These are phyloP conservation scores for Candida neerlandica DNA, from an alignment of 1,139 yeast species.

Conservation along the genomic window DNA sequence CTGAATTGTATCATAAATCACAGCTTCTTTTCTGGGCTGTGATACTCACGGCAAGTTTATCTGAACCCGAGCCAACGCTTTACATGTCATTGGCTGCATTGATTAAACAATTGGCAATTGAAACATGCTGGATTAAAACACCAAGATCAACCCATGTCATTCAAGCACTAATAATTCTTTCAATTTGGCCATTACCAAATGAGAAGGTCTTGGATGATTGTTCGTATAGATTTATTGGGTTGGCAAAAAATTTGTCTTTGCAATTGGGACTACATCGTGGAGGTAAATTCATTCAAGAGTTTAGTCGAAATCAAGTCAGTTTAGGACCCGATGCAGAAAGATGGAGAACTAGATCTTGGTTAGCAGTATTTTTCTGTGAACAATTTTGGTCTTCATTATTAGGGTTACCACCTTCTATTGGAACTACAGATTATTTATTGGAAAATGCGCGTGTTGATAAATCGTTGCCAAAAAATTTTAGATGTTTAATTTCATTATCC, in stretches of 20 bases:
- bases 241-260: constrained; percentile 81
- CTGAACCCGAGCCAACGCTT: constrained; percentile 84
- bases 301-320: constrained; percentile 85
- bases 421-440: constrained; percentile 76
- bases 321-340: constrained; percentile 85
- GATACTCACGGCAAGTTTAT: constrained; percentile 78
- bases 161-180: constrained; percentile 79
- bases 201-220: constrained; percentile 92
- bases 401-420: constrained; percentile 84
- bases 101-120: constrained; percentile 86
- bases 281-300: constrained; percentile 82
- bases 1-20: constrained; percentile 79
- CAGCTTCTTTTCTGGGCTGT: constrained; percentile 91
- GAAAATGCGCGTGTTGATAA: constrained; percentile 77
- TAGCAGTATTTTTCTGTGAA: constrained; percentile 83
- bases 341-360: constrained; percentile 95
- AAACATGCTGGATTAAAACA: constrained; percentile 91
- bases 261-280: constrained; percentile 95
- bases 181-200: constrained; percentile 93
- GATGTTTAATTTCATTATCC: constrained; percentile 72
- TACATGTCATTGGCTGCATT: constrained; percentile 76
- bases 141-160: constrained; percentile 94
- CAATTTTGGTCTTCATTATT: constrained; percentile 89
- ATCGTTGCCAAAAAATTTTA: constrained; percentile 67
- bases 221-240: constrained; percentile 82